phyloP scores from a whole-genome alignment of 2,329 filamentous ascomycete genomes.

The Colletotrichum scovillei region DNA sequence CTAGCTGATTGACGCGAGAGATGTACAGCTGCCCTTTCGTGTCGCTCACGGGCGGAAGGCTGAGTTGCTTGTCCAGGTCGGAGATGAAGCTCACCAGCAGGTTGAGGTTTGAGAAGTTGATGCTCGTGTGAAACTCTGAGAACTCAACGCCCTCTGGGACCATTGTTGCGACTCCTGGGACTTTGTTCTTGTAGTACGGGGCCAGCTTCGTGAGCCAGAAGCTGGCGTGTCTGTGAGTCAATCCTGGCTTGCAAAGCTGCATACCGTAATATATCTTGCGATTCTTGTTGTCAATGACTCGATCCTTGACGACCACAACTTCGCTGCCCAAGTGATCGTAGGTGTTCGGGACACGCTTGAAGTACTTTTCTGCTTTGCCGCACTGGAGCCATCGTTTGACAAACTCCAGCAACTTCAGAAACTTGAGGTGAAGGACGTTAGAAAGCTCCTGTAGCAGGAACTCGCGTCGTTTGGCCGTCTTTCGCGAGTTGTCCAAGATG shows the following conservation, averaged over 20 bases:
- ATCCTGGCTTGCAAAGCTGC: constrained; percentile 52
- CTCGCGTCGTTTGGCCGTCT: constrained; percentile 27
- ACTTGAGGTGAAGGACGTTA: constrained; percentile 59
- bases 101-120: not conserved
- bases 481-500: constrained; percentile 43
- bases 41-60: not conserved
- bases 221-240: not conserved
- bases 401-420: constrained; percentile 46
- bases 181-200: not conserved
- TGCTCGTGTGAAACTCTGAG: not conserved
- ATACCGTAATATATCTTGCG: constrained; percentile 56
- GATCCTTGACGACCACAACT: constrained; percentile 52
- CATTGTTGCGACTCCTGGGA: not conserved
- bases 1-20: not conserved
- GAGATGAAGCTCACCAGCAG: not conserved
- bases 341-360: constrained; percentile 51
- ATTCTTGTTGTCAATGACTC: constrained; percentile 48
- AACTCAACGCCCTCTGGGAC: not conserved
- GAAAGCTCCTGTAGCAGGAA: constrained; percentile 57
- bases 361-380: constrained; percentile 49
- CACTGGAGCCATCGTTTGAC: constrained; percentile 55
- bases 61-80: not conserved
- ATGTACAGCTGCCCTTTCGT: not conserved
- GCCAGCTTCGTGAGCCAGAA: not conserved
- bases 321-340: constrained; percentile 49